Evolutionary conservation across 768 basidiomycete genomes (phyloP), one percentile per base, ranked within the genome.

Genomic region (Mycena latifolia): DNA sequence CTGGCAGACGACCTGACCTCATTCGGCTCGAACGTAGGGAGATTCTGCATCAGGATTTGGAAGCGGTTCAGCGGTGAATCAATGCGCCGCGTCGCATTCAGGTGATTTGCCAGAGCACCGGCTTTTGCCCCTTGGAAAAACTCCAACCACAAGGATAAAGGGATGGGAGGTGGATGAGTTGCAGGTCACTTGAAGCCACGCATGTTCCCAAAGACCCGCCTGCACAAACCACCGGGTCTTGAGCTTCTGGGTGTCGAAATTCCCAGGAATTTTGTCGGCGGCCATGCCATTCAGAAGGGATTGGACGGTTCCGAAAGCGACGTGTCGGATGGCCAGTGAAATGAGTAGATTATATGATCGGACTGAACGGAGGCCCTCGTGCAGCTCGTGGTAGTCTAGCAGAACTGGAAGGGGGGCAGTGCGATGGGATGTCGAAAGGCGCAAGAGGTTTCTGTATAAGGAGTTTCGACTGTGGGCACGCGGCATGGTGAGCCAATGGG

Each of bases 221-320:
- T 83, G 80, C 48, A 92, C 79, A 55, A 89, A 75, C 79, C 82
- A 86, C 22, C 92, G 85, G 65, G 86, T 82, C 61, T 81, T 79
- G 41, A 92, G 75, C 75, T 85, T 85, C 75, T 81, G 79, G 1
- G 91, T 91, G 70, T 89, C 86, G 52, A 83, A 61, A 73, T 90
- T 83, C 35, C 74, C 77, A 5, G 70, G 72, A 4, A 90, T 70
- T 8, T 75, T 71, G 29, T 81, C 82, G 28, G 71, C 66, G 24
- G 76, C 75, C 86, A 92, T 90, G 43, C 75, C 75, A 12, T 59
- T 50, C 20, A 92, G 74, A 50, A 93, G 76, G 51, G 77, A 75
- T 29, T 69, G 72, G 14, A 82, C 86, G 1, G 79, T 81, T 5
- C 85, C 83, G 64, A 84, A 86, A 46, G 81, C 79, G 5, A 82